Conservation (phyloP, 805 yeast species). For the Candida jianshihensis region DNA sequence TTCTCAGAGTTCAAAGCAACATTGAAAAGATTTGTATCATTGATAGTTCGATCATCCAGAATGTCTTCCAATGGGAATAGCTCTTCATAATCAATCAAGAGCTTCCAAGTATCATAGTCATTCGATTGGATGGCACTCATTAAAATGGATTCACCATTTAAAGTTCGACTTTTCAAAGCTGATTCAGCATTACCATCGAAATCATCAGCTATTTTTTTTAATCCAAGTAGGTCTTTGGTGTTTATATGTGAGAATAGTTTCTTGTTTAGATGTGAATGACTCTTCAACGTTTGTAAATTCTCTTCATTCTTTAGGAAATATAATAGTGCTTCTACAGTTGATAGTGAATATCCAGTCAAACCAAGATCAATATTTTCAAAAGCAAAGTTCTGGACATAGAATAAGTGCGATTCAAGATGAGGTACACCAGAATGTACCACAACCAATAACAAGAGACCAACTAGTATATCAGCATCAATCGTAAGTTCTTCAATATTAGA, state of each 20-base stretch:
- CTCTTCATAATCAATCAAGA: conserved; percentile 38
- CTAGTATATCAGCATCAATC: conserved; percentile 76
- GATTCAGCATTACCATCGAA: conserved; percentile 16
- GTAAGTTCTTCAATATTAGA: conserved; percentile 30
- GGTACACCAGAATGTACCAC: conserved; percentile 54
- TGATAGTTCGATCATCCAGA: conserved; percentile 50
- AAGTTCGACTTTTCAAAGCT: conserved; percentile 32
- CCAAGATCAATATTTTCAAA: conserved; percentile 46
- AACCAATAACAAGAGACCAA: conserved; percentile 67
- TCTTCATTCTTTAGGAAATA: conserved; percentile 44
- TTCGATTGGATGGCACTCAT: conserved; percentile 50
- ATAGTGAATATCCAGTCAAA: conserved; percentile 63
- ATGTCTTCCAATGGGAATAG: conserved; percentile 62
- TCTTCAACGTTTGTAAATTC: conserved; percentile 31
- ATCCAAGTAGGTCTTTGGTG: conserved; percentile 19
- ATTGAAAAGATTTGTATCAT: conserved; percentile 50
- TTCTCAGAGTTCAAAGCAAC: conserved; percentile 54
- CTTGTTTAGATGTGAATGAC: conserved; percentile 40
- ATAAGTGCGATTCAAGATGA: conserved; percentile 55
- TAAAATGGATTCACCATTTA: conserved; percentile 65
- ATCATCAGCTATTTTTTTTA: conserved; percentile 23
- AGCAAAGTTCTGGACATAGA: conserved; percentile 58
- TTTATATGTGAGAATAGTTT: conserved; percentile 48
- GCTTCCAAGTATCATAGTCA: conserved; percentile 37
- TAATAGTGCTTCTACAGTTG: conserved; percentile 80